phyloP scores from a whole-genome alignment of 192 early-diverging fungal genomes.

The Podila horticola region DNA sequence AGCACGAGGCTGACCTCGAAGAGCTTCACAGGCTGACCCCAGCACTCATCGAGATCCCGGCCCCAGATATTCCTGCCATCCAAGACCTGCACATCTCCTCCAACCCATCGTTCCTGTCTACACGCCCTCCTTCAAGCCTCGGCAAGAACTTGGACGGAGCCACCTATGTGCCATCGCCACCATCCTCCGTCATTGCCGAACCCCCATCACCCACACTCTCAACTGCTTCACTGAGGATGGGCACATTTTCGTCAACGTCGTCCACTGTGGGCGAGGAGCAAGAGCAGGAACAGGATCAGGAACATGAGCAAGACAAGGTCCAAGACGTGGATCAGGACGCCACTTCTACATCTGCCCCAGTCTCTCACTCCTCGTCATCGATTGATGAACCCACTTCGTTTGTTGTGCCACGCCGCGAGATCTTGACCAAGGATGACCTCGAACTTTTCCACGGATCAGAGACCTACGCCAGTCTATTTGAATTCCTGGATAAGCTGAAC shows the following conservation, averaged over 20 bases:
- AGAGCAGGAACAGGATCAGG: constrained; percentile 19
- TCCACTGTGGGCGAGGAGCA: constrained; percentile 39
- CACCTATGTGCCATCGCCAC: constrained; percentile 35
- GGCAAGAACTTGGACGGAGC: constrained; percentile 32
- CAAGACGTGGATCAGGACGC: constrained; percentile 27
- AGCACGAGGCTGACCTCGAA: constrained; percentile 38
- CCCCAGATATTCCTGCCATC: constrained; percentile 33
- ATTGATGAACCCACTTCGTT: constrained; percentile 1
- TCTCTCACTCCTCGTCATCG: background rate
- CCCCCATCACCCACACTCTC: constrained; percentile 53
- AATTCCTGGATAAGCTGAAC: constrained; percentile 79
- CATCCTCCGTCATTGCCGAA: constrained; percentile 51
- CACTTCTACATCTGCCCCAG: background rate
- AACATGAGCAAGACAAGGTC: background rate
- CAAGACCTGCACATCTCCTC: constrained; percentile 18
- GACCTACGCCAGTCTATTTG: constrained; percentile 71
- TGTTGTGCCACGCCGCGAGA: constrained; percentile 61
- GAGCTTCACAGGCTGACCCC: constrained; percentile 38
- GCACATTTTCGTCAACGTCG: constrained; percentile 36
- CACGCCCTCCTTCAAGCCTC: constrained; percentile 33
- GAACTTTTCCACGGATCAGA: constrained; percentile 75
- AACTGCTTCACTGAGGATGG: constrained; percentile 38
- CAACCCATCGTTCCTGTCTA: constrained; percentile 42
- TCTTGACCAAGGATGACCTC: constrained; percentile 89
- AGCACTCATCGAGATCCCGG: constrained; percentile 32